These are phyloP conservation scores for Candida xiaguanensis DNA, from an alignment of 805 yeast genomes.

Conservation along the genomic window DNA sequence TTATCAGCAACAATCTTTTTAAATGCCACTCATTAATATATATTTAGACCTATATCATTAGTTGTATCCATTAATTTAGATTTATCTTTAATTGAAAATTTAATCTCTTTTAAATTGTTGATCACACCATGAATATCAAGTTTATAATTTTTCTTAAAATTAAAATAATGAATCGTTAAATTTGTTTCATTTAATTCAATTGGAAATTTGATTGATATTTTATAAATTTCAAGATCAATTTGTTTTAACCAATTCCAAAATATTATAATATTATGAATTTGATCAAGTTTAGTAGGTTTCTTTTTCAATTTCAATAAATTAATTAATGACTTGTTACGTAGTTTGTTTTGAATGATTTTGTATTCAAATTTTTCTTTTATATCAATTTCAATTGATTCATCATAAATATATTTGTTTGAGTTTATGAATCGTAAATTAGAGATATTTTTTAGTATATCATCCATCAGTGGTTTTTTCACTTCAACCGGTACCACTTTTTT, in stretches of 20 bases:
- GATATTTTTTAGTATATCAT: not conserved
- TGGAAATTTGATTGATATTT: slow-evolving; percentile 27
- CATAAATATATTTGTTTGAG: not conserved
- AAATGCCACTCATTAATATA: slow-evolving; percentile 31
- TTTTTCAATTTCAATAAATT: slow-evolving; percentile 1
- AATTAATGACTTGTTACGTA: slow-evolving; percentile 2
- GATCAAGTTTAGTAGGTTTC: not conserved
- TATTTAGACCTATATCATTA: slow-evolving; percentile 5
- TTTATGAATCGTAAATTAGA: not conserved
- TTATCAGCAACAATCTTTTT: slow-evolving; percentile 46
- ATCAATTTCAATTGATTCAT: not conserved
- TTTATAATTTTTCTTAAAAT: slow-evolving; percentile 14
- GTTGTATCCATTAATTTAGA: slow-evolving; percentile 2
- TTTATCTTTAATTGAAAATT: slow-evolving; percentile 4
- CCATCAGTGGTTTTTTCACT: not conserved
- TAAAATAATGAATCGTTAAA: slow-evolving; percentile 15
- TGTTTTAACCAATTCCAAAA: slow-evolving; percentile 17
- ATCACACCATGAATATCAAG: slow-evolving; percentile 4
- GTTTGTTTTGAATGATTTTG: not conserved
- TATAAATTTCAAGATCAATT: slow-evolving; percentile 29
- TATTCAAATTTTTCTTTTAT: not conserved
- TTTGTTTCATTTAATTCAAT: slow-evolving; percentile 11
- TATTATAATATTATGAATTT: slow-evolving; percentile 11
- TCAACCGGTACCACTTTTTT: not conserved
- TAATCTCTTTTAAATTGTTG: not conserved